Conservation (phyloP, 2,329 filamentous ascomycete genomes). For the Anthostomella pinea region DNA sequence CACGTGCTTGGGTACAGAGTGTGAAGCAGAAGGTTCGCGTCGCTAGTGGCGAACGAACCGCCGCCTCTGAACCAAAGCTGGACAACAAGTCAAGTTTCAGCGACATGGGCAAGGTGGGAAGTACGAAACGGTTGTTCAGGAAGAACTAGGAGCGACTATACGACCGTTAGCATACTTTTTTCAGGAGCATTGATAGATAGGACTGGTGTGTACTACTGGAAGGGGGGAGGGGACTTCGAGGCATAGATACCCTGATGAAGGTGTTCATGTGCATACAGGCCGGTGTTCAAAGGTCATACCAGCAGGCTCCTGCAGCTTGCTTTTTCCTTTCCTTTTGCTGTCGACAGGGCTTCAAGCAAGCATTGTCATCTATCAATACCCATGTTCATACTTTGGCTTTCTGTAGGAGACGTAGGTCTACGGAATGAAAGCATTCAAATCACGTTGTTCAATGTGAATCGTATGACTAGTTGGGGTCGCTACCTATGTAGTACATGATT, state of each 20-base stretch:
- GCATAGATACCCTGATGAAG: background rate
- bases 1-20: constrained; percentile 76
- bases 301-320: background rate
- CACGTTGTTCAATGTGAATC: no score
- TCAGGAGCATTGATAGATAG: background rate
- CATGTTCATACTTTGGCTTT: no score
- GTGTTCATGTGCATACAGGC: background rate
- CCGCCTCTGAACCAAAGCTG: constrained; percentile 26
- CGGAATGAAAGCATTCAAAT: no score
- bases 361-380: constrained; percentile 2
- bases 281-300: constrained; percentile 1
- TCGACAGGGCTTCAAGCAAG: background rate
- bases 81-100: constrained; percentile 50
- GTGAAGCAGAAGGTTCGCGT: constrained; percentile 77
- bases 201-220: background rate
- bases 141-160: constrained; percentile 36
- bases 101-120: constrained; percentile 68
- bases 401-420: no score
- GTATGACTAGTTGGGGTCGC: no score
- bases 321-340: background rate
- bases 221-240: background rate
- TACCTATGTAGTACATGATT: no score
- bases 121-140: constrained; percentile 69
- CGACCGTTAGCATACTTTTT: constrained; percentile 8
- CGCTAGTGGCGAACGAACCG: constrained; percentile 58